Percentiles rank a stretch among this genome's conserved stretches.
phyloP scores from a whole-genome alignment of 768 basidiomycete genomes.

The Harrya chromipes region DNA sequence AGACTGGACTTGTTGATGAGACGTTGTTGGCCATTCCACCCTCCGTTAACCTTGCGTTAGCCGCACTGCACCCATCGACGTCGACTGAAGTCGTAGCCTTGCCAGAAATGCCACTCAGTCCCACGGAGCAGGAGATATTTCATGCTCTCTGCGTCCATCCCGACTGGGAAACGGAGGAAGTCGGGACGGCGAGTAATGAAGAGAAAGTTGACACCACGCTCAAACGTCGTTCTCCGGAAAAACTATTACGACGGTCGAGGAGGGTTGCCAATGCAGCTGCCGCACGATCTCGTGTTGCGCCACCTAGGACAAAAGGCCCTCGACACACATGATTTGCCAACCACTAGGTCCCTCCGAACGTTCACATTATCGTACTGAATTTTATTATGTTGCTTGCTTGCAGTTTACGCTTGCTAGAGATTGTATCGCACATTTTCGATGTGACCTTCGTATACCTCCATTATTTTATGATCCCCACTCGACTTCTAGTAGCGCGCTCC shows the following conservation, averaged over 20 bases:
- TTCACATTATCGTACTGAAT: constrained; percentile 1
- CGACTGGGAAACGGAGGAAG: constrained; percentile 47
- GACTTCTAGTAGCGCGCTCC: constrained; percentile 11
- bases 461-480: constrained; percentile 28
- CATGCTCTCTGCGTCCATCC: constrained; percentile 57
- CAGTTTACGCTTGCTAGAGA: constrained; percentile 19
- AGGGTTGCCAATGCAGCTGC: constrained; percentile 61
- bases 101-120: constrained; percentile 52
- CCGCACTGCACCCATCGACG: constrained; percentile 23
- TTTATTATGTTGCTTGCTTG: constrained; percentile 10
- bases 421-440: constrained; percentile 22
- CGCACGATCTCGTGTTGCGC: constrained; percentile 44
- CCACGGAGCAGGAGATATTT: constrained; percentile 71
- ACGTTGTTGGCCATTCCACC: constrained; percentile 22
- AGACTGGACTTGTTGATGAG: constrained; percentile 22
- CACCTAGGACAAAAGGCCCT: constrained; percentile 26
- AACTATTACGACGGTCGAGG: constrained; percentile 48
- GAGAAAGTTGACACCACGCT: constrained; percentile 7
- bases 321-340: constrained; percentile 22
- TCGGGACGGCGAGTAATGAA: constrained; percentile 5
- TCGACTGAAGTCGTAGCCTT: constrained; percentile 4
- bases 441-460: constrained; percentile 21
- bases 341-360: background rate
- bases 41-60: constrained; percentile 30
- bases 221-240: constrained; percentile 6